These are phyloP conservation scores for Nigrograna mackinnonii DNA, from an alignment of 2,329 filamentous ascomycete genomes.

Conservation along the genomic window DNA sequence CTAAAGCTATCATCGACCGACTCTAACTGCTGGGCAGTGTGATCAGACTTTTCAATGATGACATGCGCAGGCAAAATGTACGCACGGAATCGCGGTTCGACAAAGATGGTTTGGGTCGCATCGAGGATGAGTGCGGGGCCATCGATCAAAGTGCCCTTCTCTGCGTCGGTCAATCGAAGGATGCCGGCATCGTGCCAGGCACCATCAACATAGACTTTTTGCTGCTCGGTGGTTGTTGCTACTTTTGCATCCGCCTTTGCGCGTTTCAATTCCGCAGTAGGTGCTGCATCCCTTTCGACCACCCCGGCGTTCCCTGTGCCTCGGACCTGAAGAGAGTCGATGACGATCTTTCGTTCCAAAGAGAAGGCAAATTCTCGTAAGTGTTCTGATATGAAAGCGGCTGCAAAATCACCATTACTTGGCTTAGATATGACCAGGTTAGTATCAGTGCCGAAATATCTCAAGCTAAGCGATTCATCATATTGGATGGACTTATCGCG, in stretches of 20 bases:
- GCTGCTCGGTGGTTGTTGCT: not conserved
- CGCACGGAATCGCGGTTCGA: conserved; percentile 42
- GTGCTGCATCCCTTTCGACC: conserved; percentile 8
- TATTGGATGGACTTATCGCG: conserved; percentile 11
- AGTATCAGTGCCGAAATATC: conserved; percentile 50
- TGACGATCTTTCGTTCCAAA: conserved; percentile 42
- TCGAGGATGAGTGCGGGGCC: conserved; percentile 41
- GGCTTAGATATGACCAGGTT: conserved; percentile 45
- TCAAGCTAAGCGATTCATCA: conserved; percentile 47
- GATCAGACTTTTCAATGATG: too few relatives aligned
- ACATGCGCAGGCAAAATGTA: conserved; percentile 42
- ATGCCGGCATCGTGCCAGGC: conserved; percentile 22
- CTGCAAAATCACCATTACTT: conserved; percentile 34
- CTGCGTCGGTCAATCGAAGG: conserved; percentile 21
- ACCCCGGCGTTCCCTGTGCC: conserved; percentile 26
- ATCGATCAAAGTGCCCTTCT: conserved; percentile 16
- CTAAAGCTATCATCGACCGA: too few relatives aligned
- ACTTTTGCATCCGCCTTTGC: conserved; percentile 7
- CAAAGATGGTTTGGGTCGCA: conserved; percentile 51
- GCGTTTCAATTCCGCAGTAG: conserved; percentile 17
- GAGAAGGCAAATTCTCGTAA: conserved; percentile 49
- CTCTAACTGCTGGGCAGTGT: too few relatives aligned
- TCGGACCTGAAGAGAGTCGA: conserved; percentile 50
- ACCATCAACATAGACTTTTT: conserved; percentile 24
- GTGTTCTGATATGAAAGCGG: conserved; percentile 41